Evolutionary conservation across 2,329 filamentous ascomycete genomes (phyloP).

Genomic region (Dactylella cylindrospora): DNA sequence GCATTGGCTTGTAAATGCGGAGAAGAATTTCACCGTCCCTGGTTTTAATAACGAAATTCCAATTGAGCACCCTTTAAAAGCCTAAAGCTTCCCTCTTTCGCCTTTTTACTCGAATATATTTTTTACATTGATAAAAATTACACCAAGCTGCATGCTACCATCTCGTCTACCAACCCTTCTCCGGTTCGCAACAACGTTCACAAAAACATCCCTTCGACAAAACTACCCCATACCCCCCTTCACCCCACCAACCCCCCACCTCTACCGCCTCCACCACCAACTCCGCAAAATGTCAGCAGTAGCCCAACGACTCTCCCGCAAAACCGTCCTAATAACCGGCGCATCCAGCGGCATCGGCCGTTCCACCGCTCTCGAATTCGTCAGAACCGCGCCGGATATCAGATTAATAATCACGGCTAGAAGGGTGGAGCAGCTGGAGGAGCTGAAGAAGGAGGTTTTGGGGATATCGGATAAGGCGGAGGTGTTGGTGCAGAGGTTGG

Average conservation of each 20-base stretch:
- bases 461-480: conserved; percentile 77
- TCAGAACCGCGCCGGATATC: conserved; percentile 76
- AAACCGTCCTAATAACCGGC: conserved; percentile 88
- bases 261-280: conserved; percentile 3
- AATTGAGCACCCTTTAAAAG: too few relatives aligned
- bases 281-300: conserved; percentile 60
- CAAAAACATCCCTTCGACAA: conserved; percentile 1
- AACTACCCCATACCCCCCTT: not conserved
- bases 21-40: too few relatives aligned
- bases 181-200: conserved; percentile 27
- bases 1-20: too few relatives aligned
- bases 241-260: not conserved
- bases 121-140: conserved; percentile 8
- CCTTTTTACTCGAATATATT: not conserved
- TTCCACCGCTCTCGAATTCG: conserved; percentile 85
- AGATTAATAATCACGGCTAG: conserved; percentile 88
- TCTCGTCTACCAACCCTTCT: conserved; percentile 15
- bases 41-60: conserved; percentile 12
- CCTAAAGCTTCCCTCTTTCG: too few relatives aligned
- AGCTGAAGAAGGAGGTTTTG: conserved; percentile 74
- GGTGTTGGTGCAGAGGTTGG: conserved; percentile 78
- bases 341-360: conserved; percentile 90
- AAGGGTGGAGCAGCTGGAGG: conserved; percentile 72
- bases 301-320: conserved; percentile 82
- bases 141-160: conserved; percentile 29